Base-by-base conservation (phyloP, 129 eudicot genomes). In the Tagetes patula region DNA sequence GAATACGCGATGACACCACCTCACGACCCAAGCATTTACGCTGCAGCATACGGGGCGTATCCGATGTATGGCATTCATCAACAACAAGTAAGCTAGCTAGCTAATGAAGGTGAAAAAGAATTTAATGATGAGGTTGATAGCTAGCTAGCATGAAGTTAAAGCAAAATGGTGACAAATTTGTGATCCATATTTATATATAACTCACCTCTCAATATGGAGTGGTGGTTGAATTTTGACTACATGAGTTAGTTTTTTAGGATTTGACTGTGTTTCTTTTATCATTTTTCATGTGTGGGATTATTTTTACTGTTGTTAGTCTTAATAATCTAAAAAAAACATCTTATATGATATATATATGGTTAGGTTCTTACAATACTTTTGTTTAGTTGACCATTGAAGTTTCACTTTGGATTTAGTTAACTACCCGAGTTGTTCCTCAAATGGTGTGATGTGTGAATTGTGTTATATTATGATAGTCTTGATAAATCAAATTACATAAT, bases 61-160 rank as follows among this genome's bases (percentile, higher is more conserved):
- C 92, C 97, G 1, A 75, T 88, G 84, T 88, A 91, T 53, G 96
- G 92, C 8, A 79, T 88, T 58, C 90, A 91, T 82, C 97, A 88
- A 71, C 92, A 89, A 64, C 97, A 90, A 85, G 96, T 90, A 65
- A 91, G 84, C 89, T 91, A 77, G 76, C 41, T 33, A 30, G 54
- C 36, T 55, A 54, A 40, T 64, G 5, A 47, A 53, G 68, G 63
- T 66, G 6, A 2, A 7, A 48, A 39, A 27, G 71, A 64, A 34
- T 48, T 74, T 58, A 56, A 41, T 72, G 38, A 55, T 41, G 7
- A 61, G 77, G 54, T 46, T 60, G 13, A 75, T 72, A 45, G 82
- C 42, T 39, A 74, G 36, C 62, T 60, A 60, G 80, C 65, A 62
- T 54, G 63, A 65, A 71, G 47, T 42, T 10, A n/a, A 59, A 12